phyloP scores from a whole-genome alignment of 768 basidiomycete species.

The Collybia nuda region DNA sequence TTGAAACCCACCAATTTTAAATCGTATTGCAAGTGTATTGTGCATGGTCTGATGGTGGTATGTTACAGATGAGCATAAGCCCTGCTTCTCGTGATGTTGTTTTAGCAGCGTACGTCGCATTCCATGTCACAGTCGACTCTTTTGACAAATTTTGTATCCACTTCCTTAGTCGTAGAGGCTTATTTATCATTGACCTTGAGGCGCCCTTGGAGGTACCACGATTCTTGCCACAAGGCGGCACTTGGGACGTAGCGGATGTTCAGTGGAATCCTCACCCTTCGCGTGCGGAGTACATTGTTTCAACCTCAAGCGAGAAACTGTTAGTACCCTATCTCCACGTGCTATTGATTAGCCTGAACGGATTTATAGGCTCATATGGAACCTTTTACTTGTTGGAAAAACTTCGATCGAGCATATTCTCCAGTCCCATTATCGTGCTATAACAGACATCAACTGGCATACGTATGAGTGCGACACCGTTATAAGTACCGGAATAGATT shows the following conservation, averaged over 20 bases:
- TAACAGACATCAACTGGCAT: constrained; percentile 99
- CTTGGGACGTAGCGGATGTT: constrained; percentile 93
- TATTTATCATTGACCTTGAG: constrained; percentile 94
- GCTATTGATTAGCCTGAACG: background rate
- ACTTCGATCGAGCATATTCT: constrained; percentile 84
- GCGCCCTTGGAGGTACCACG: constrained; percentile 84
- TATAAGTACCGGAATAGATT: constrained; percentile 89
- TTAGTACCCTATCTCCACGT: constrained; percentile 29
- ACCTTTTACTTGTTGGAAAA: constrained; percentile 70
- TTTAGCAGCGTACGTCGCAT: constrained; percentile 67
- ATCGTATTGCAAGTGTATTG: background rate
- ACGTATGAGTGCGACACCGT: constrained; percentile 81
- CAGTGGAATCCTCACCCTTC: constrained; percentile 88
- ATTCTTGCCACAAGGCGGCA: constrained; percentile 94
- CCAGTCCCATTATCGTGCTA: constrained; percentile 89
- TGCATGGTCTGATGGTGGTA: background rate
- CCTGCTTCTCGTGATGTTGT: constrained; percentile 88
- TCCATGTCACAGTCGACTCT: background rate
- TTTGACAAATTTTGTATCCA: too few relatives aligned
- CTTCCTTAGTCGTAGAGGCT: constrained; percentile 66
- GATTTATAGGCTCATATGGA: constrained; percentile 81
- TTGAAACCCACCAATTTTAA: background rate
- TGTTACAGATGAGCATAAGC: constrained; percentile 82
- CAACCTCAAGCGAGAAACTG: constrained; percentile 89
- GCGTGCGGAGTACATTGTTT: constrained; percentile 79